Percentiles rank a stretch among this genome's conserved stretches.
phyloP scores from a whole-genome alignment of 495 filamentous ascomycete genomes.

The Daldinia loculata region DNA sequence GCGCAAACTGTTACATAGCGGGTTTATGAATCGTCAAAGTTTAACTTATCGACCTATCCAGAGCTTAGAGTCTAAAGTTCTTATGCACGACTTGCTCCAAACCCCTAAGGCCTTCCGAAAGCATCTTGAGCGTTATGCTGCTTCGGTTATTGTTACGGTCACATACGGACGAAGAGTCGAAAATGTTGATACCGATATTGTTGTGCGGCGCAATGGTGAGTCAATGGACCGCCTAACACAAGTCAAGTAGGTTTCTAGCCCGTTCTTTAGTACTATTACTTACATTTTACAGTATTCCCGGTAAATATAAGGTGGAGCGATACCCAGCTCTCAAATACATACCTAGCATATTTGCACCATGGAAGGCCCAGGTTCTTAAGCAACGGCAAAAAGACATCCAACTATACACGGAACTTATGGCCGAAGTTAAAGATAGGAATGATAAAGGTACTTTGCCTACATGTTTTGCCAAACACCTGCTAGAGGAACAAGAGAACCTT shows the following conservation, averaged over 20 bases:
- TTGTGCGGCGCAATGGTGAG: slow-evolving; percentile 60
- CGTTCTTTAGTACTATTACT: neutral
- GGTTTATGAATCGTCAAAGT: slow-evolving; percentile 64
- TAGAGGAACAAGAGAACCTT: slow-evolving; percentile 56
- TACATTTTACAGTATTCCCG: slow-evolving; percentile 55
- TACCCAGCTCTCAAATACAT: slow-evolving; percentile 64
- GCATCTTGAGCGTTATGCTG: slow-evolving; percentile 63
- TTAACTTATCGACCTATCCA: slow-evolving; percentile 64
- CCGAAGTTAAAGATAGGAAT: slow-evolving; percentile 57
- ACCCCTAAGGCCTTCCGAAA: slow-evolving; percentile 46
- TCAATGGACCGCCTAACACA: slow-evolving; percentile 66
- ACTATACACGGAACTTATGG: slow-evolving; percentile 61
- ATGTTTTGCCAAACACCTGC: slow-evolving; percentile 60
- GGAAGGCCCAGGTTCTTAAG: slow-evolving; percentile 63
- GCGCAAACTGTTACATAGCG: slow-evolving; percentile 63
- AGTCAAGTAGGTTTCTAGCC: slow-evolving; percentile 53
- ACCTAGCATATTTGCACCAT: slow-evolving; percentile 63
- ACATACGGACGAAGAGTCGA: slow-evolving; percentile 67
- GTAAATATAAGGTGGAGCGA: slow-evolving; percentile 65
- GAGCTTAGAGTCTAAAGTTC: slow-evolving; percentile 59
- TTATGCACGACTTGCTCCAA: slow-evolving; percentile 57
- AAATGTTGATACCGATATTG: slow-evolving; percentile 59
- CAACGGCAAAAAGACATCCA: slow-evolving; percentile 60
- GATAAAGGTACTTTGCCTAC: slow-evolving; percentile 51
- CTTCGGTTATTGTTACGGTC: slow-evolving; percentile 66